A percentile compares a stretch with the other conserved stretches of the same genome.
Conservation (phyloP, 2,329 filamentous ascomycete genomes). For the Leptoxyphium fumago region DNA sequence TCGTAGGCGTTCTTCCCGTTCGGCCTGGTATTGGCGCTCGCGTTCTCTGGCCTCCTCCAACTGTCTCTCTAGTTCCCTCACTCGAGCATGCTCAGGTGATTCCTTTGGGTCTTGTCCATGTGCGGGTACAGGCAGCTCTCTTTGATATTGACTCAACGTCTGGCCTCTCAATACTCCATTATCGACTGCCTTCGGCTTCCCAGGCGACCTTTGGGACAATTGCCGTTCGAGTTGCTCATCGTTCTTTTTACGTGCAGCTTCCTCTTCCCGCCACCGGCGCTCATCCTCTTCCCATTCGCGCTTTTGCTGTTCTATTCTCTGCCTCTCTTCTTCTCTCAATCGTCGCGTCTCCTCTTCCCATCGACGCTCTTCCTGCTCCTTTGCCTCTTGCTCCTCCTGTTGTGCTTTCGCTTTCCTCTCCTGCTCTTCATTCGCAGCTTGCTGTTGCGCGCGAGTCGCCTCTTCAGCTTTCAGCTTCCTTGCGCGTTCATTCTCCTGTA, state of each 20-base stretch:
- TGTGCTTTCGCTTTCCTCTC: slow-evolving; percentile 34
- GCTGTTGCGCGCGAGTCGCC: slow-evolving; percentile 34
- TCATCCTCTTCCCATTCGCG: slow-evolving; percentile 67
- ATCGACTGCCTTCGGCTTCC: slow-evolving; percentile 26
- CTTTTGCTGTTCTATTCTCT: slow-evolving; percentile 51
- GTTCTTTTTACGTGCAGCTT: slow-evolving; percentile 55
- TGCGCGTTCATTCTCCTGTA: slow-evolving; percentile 70
- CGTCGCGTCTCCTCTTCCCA: slow-evolving; percentile 53
- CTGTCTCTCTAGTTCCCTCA: slow-evolving; percentile 66
- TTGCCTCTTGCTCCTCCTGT: slow-evolving; percentile 29
- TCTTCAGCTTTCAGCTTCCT: slow-evolving; percentile 42
- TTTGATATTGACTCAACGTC: slow-evolving; percentile 74
- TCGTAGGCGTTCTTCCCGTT: slow-evolving; percentile 39
- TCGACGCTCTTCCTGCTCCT: slow-evolving; percentile 53
- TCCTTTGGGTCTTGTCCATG: slow-evolving; percentile 21
- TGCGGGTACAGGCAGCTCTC: slow-evolving; percentile 41
- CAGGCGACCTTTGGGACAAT: slow-evolving; percentile 47
- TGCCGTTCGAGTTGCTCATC: slow-evolving; percentile 58
- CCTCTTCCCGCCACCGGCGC: slow-evolving; percentile 59
- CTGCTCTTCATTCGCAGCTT: slow-evolving; percentile 34
- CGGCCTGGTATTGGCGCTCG: slow-evolving; percentile 48
- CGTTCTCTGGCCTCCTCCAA: slow-evolving; percentile 53
- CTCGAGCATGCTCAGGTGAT: slow-evolving; percentile 47
- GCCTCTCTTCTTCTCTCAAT: slow-evolving; percentile 43
- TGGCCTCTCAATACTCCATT: slow-evolving; percentile 58